Conservation (phyloP, 225 moss, liverwort and hornwort species). For the Marchantia paleacea region DNA sequence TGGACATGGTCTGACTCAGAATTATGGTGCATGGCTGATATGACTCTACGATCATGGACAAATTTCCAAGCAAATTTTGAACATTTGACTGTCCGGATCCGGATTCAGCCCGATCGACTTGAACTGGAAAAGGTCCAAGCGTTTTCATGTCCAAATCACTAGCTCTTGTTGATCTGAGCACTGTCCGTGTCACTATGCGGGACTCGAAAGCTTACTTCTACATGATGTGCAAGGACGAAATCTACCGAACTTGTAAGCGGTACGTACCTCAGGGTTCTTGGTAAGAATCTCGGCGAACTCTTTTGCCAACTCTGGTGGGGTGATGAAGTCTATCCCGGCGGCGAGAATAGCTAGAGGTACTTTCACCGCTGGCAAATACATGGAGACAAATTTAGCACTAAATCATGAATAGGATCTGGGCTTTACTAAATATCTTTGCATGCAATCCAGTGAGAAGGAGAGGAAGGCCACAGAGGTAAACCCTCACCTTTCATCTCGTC, state of each 20-base stretch:
- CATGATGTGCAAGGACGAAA: not conserved
- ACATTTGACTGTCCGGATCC: not conserved
- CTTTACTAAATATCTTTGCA: not conserved
- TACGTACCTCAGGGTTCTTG: slow-evolving; percentile 32
- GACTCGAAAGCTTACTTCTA: not conserved
- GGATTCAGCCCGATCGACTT: not conserved
- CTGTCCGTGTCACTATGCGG: not conserved
- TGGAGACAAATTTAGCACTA: not conserved
- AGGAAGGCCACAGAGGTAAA: not conserved
- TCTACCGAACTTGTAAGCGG: not conserved
- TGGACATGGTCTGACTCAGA: too few relatives aligned
- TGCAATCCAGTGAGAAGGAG: not conserved
- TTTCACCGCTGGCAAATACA: slow-evolving; percentile 44
- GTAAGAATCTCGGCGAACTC: slow-evolving; percentile 37
- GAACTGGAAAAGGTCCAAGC: not conserved
- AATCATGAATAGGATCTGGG: not conserved
- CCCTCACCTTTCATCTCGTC: slow-evolving; percentile 49
- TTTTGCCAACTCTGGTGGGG: slow-evolving; percentile 37
- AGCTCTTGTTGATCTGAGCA: not conserved
- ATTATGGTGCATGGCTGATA: too few relatives aligned
- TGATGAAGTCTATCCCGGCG: slow-evolving; percentile 51
- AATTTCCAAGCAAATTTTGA: too few relatives aligned
- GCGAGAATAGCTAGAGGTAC: slow-evolving; percentile 55
- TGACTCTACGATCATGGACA: too few relatives aligned
- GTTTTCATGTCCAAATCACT: not conserved